Evolutionary conservation across 2,329 filamentous ascomycete species (phyloP).

Genomic region (Teratosphaeria gauchensis): DNA sequence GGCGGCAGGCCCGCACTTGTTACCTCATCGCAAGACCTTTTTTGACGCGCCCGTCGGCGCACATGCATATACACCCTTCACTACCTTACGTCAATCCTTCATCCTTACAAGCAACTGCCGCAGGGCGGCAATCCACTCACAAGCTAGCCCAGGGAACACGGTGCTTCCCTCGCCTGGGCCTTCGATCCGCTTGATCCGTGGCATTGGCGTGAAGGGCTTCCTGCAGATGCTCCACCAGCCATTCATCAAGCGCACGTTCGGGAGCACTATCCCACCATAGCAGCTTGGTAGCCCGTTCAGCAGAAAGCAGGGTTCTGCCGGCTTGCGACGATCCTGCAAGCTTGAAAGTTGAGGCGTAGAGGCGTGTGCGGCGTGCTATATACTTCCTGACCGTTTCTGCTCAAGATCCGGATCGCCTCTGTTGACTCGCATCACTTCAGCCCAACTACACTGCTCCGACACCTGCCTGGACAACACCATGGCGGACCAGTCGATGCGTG

Average conservation of each 20-base stretch:
- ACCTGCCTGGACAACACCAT: slow-evolving; percentile 1
- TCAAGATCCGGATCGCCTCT: neutral
- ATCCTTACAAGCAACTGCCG: neutral
- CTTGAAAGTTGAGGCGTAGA: neutral
- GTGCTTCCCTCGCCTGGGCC: neutral
- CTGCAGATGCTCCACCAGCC: neutral
- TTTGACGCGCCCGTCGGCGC: too few species aligned
- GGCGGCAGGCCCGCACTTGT: neutral
- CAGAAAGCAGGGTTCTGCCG: neutral
- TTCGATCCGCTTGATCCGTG: neutral
- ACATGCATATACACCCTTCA: neutral
- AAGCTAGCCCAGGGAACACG: neutral
- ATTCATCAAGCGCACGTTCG: neutral
- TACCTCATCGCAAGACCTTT: neutral
- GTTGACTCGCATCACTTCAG: neutral
- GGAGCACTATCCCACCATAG: too few species aligned
- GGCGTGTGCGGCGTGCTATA: neutral
- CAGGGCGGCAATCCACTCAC: neutral
- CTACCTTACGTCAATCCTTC: neutral
- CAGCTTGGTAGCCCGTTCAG: neutral
- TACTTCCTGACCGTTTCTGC: neutral
- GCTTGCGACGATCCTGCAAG: neutral
- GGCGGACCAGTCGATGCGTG: slow-evolving; percentile 31
- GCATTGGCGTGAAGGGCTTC: neutral
- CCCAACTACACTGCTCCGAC: neutral